A percentile compares a stretch with the other conserved stretches of the same genome.
These are phyloP conservation scores for Trichoderma reesei DNA, from an alignment of 495 filamentous ascomycete species.

Conservation along the genomic window DNA sequence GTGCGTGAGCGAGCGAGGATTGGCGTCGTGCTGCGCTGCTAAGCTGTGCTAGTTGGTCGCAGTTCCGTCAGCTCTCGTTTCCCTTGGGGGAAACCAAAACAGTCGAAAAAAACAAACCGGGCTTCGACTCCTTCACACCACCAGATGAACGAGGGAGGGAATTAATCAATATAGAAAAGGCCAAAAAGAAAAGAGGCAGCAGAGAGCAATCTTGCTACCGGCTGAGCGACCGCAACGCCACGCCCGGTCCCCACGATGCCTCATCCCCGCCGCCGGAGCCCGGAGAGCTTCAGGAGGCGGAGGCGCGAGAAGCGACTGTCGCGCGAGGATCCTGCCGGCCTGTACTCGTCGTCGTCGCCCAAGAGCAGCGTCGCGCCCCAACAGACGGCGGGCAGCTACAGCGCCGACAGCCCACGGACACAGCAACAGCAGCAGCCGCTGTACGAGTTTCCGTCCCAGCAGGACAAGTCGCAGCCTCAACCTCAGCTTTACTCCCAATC, in stretches of 20 bases:
- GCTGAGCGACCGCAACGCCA: background rate
- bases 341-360: background rate
- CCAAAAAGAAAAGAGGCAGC: too few relatives aligned
- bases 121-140: background rate
- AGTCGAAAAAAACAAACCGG: conserved; percentile 4
- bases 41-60: too few relatives aligned
- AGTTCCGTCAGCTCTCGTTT: background rate
- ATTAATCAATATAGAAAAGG: too few relatives aligned
- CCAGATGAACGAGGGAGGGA: background rate
- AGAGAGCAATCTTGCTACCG: background rate
- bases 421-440: background rate
- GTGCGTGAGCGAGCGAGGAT: background rate
- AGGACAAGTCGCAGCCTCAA: background rate
- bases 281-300: conserved; percentile 38
- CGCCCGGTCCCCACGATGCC: conserved; percentile 25
- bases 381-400: background rate
- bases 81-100: conserved; percentile 1
- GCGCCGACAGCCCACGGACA: conserved; percentile 1
- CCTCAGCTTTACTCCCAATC: background rate
- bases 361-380: conserved; percentile 6
- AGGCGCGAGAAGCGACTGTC: conserved; percentile 37
- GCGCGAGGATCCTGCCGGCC: conserved; percentile 33
- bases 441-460: conserved; percentile 11
- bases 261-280: conserved; percentile 40
- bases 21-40: background rate